These are phyloP conservation scores for Smittium mucronatum DNA, from an alignment of 371 early-diverging fungal genomes.

Conservation along the genomic window DNA sequence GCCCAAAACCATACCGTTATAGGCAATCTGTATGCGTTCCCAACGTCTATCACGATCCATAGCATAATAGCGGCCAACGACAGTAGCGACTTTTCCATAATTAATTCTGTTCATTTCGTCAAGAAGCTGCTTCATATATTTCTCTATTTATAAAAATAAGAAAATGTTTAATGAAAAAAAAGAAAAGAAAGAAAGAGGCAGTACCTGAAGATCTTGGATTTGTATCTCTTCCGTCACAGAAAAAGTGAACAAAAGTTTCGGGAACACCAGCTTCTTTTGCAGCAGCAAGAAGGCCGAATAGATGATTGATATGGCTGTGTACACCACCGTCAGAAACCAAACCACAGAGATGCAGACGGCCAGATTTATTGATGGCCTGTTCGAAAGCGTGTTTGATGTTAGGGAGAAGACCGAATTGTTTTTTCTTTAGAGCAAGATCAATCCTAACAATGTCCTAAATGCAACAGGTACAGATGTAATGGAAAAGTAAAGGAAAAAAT, in stretches of 20 bases:
- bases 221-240: slow-evolving; percentile 99
- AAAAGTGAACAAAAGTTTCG: slow-evolving; percentile 88
- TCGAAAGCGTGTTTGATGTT: slow-evolving; percentile 73
- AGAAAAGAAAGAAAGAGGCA: slow-evolving; percentile 12
- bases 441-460: slow-evolving; percentile 91
- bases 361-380: slow-evolving; percentile 68
- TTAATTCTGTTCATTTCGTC: slow-evolving; percentile 41
- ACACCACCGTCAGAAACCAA: slow-evolving; percentile 99
- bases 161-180: slow-evolving; percentile 3
- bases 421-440: slow-evolving; percentile 75
- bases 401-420: slow-evolving; percentile 54
- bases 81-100: slow-evolving; percentile 84
- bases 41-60: slow-evolving; percentile 99
- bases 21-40: slow-evolving; percentile 92
- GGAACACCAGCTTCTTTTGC: slow-evolving; percentile 80
- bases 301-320: slow-evolving; percentile 95
- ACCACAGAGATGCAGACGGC: slow-evolving; percentile 91
- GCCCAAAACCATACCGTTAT: slow-evolving; percentile 76
- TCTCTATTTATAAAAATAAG: slow-evolving; percentile 15
- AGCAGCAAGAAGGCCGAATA: slow-evolving; percentile 64
- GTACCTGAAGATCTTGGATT: slow-evolving; percentile 77
- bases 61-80: slow-evolving; percentile 97
- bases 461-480: no score
- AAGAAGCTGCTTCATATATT: slow-evolving; percentile 58
- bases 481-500: no score